phyloP scores from a whole-genome alignment of 768 basidiomycete species.

The Trametes villosa region DNA sequence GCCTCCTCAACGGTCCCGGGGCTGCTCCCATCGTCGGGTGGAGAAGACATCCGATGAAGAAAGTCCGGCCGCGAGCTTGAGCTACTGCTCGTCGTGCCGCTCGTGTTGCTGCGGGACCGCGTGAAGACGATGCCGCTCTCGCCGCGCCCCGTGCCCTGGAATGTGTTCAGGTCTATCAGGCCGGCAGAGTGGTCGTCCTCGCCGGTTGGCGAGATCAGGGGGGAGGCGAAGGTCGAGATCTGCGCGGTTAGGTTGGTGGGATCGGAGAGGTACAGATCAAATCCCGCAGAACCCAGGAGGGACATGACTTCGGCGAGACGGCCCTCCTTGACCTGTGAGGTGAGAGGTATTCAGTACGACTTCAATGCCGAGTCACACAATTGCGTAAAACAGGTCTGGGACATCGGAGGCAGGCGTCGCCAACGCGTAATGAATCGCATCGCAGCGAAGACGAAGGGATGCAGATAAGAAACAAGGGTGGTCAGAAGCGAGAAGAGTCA shows the following conservation, averaged over 20 bases:
- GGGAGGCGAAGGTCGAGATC: conserved; percentile 33
- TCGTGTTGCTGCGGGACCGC: conserved; percentile 47
- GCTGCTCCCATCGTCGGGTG: not conserved
- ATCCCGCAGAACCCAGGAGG: conserved; percentile 62
- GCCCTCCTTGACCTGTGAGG: conserved; percentile 63
- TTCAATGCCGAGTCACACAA: not conserved
- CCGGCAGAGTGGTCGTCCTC: conserved; percentile 26
- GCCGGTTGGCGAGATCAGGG: conserved; percentile 27
- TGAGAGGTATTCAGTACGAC: conserved; percentile 1
- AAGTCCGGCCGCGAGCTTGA: conserved; percentile 16
- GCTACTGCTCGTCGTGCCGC: conserved; percentile 33
- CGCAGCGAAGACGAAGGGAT: not conserved
- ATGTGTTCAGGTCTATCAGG: conserved; percentile 40
- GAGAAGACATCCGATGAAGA: not conserved
- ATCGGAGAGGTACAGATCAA: conserved; percentile 53
- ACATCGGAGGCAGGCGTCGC: not conserved
- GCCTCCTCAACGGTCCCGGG: not conserved
- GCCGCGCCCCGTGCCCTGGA: conserved; percentile 39
- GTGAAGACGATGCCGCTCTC: conserved; percentile 53
- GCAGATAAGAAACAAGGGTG: conserved; percentile 14
- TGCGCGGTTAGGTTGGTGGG: conserved; percentile 32
- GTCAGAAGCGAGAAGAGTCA: not conserved
- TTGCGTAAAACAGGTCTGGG: not conserved
- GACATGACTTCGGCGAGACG: conserved; percentile 65
- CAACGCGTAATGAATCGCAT: not conserved